Evolutionary conservation across 768 basidiomycete genomes (phyloP), one percentile per base, ranked within the genome.

Genomic region (Kwoniella sp.): DNA sequence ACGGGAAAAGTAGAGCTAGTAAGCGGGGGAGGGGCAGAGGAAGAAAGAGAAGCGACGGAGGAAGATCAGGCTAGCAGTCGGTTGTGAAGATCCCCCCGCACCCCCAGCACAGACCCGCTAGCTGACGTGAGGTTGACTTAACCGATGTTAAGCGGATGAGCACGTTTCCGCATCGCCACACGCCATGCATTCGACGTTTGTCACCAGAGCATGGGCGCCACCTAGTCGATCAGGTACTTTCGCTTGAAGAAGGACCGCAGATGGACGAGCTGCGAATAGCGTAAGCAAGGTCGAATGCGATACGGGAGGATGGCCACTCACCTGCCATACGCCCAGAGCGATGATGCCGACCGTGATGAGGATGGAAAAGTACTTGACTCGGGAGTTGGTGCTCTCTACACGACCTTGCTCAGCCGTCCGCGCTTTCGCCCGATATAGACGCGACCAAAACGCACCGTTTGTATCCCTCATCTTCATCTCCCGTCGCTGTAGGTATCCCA

Each of bases 171-270:
- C n/a, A n/a, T n/a, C n/a, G n/a, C n/a, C n/a, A n/a, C n/a, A n/a
- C n/a, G n/a, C n/a, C n/a, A n/a, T n/a, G n/a, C n/a, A n/a, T n/a
- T n/a, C n/a, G n/a, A n/a, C n/a, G n/a, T n/a, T n/a, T n/a, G n/a
- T n/a, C n/a, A n/a, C n/a, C n/a, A n/a, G n/a, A n/a, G n/a, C n/a
- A n/a, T n/a, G 10, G 12, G 25, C 7, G 29, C 12, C 20, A 17
- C 25, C 49, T 61, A 75, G 46, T 75, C 74, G 56, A 75, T 75
- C 45, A 75, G 57, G 51, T 75, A 75, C 53, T 75, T 95, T 69
- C 86, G 82, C 78, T 89, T 91, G 83, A 98, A 96, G 83, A 87
- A 98, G 5, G 89, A 82, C 39, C 91, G 83, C 12, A 99, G 78
- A 70, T 98, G 93, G 71, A 95, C 77, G 38, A 99, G 87, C 74